phyloP scores from a whole-genome alignment of 176 grass and related monocot species.

The Saccharum spontaneum region DNA sequence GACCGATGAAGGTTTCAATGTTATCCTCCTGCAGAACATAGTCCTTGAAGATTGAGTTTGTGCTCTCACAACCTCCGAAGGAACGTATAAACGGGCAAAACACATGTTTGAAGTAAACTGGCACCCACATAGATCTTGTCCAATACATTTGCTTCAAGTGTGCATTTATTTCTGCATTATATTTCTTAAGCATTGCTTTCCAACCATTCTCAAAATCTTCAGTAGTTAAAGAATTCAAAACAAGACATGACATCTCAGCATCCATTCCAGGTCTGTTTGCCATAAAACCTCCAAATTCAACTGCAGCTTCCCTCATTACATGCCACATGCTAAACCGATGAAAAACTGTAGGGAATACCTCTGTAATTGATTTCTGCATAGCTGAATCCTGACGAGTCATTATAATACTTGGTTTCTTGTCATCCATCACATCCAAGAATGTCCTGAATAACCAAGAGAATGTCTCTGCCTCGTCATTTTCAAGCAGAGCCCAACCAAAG shows the following conservation, averaged over 20 bases:
- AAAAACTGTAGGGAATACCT: constrained; percentile 10
- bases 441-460: constrained; percentile 31
- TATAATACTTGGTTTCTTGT: constrained; percentile 18
- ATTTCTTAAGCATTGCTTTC: constrained; percentile 20
- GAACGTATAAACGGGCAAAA: constrained; percentile 28
- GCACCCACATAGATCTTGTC: constrained; percentile 24
- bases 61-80: constrained; percentile 9
- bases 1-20: constrained; percentile 25
- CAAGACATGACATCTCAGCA: background rate
- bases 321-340: constrained; percentile 38
- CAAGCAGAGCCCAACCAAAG: constrained; percentile 25
- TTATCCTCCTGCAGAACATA: constrained; percentile 2
- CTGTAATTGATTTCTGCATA: background rate
- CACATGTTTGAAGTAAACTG: constrained; percentile 21
- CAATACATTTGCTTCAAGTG: constrained; percentile 28
- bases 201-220: constrained; percentile 20
- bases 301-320: constrained; percentile 17
- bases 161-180: constrained; percentile 2
- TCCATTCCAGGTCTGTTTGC: background rate
- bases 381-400: constrained; percentile 29
- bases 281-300: constrained; percentile 5
- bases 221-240: background rate
- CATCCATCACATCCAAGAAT: constrained; percentile 31
- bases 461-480: background rate
- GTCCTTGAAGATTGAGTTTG: constrained; percentile 30